Conservation (phyloP, 106 monocot species). For the Dendrobium officinale region DNA sequence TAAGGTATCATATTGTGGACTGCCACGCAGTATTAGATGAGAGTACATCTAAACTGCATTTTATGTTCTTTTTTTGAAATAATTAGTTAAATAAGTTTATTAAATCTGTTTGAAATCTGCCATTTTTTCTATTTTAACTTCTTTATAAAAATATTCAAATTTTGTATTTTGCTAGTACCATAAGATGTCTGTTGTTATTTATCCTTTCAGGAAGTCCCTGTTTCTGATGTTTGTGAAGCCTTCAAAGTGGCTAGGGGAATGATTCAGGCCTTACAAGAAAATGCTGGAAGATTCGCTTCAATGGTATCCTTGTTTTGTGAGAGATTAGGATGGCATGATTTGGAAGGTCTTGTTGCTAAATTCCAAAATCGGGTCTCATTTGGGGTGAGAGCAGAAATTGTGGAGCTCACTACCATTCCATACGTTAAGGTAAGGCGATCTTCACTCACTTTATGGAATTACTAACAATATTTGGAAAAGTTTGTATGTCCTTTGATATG, state of each 20-base stretch:
- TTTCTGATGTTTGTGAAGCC: constrained; percentile 87
- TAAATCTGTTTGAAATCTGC: neutral
- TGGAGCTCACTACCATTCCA: constrained; percentile 87
- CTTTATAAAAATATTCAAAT: neutral
- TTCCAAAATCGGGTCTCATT: constrained; percentile 97
- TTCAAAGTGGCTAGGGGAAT: constrained; percentile 95
- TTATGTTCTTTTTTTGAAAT: neutral
- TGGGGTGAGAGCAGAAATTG: constrained; percentile 97
- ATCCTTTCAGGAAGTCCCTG: constrained; percentile 61
- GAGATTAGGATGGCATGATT: constrained; percentile 93
- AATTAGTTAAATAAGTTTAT: neutral
- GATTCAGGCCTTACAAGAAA: constrained; percentile 96
- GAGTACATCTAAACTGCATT: neutral
- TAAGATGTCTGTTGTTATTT: neutral
- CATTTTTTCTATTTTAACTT: neutral
- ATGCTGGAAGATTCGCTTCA: constrained; percentile 94
- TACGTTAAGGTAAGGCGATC: constrained; percentile 62
- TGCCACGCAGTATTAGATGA: neutral
- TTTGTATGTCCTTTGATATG: neutral
- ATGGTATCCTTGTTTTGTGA: constrained; percentile 93
- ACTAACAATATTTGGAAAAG: neutral
- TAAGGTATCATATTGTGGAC: neutral
- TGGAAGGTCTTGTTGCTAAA: constrained; percentile 82
- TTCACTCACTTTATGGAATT: neutral
- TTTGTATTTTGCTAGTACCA: neutral